phyloP scores from a whole-genome alignment of 2,329 filamentous ascomycete genomes.

The Sporothrix pseudoabietina region DNA sequence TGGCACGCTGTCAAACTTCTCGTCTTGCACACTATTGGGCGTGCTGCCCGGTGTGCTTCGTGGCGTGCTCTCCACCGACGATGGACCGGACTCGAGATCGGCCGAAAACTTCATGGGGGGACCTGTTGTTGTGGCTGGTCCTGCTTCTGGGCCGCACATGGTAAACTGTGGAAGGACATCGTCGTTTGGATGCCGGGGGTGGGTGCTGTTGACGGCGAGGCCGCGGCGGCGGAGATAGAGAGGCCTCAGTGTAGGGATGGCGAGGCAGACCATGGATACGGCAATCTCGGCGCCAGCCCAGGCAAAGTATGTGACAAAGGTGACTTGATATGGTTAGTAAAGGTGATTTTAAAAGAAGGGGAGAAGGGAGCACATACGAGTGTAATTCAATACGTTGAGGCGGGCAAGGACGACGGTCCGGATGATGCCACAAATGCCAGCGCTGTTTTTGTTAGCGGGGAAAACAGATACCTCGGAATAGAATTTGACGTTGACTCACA shows the following conservation, averaged over 20 bases:
- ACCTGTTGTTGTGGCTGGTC: background rate
- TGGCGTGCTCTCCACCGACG: background rate
- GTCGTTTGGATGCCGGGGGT: conserved; percentile 68
- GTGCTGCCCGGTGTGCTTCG: background rate
- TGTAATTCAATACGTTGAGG: conserved; percentile 39
- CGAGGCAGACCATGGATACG: conserved; percentile 47
- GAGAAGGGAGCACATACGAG: conserved; percentile 34
- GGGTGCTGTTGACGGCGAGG: conserved; percentile 32
- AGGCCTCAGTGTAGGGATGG: conserved; percentile 46
- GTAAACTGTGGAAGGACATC: conserved; percentile 48
- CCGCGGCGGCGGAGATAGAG: conserved; percentile 48
- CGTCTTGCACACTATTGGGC: conserved; percentile 15
- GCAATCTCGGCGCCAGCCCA: conserved; percentile 47
- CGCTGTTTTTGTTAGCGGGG: conserved; percentile 31
- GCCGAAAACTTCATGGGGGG: background rate
- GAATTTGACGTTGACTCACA: conserved; percentile 20
- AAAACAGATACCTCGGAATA: background rate
- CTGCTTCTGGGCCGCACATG: conserved; percentile 58
- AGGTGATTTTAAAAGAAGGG: background rate
- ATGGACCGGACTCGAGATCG: background rate
- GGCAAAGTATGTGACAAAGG: conserved; percentile 26
- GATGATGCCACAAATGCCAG: conserved; percentile 39
- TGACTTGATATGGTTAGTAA: conserved; percentile 32
- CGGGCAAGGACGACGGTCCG: conserved; percentile 39
- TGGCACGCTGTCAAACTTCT: conserved; percentile 39